These are phyloP conservation scores for Berkeleyomyces rouxiae DNA, from an alignment of 2,329 filamentous ascomycete species.

Conservation along the genomic window DNA sequence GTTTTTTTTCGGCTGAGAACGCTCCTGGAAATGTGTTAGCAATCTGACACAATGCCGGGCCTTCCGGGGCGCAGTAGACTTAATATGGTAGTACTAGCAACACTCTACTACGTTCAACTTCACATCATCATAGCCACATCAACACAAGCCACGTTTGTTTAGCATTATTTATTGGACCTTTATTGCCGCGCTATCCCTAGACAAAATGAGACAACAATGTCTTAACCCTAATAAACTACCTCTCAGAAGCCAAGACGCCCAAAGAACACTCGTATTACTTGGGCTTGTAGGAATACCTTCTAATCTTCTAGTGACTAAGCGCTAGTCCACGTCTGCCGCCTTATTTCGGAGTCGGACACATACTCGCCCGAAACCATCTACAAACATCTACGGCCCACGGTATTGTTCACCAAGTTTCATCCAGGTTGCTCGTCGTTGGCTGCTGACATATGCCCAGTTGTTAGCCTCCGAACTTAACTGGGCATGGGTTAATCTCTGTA, in stretches of 20 bases:
- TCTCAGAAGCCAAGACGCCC: not conserved
- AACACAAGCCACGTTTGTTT: not conserved
- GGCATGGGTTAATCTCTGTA: not conserved
- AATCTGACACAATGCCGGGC: not conserved
- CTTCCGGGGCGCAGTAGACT: not conserved
- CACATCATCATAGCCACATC: not conserved
- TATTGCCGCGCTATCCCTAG: not conserved
- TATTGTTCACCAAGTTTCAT: too few species aligned
- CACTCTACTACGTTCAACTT: not conserved
- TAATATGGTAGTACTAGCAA: not conserved
- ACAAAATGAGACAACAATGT: not conserved
- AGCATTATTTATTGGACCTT: not conserved
- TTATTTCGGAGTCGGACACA: too few species aligned
- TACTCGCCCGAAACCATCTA: too few species aligned
- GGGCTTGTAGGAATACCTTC: not conserved
- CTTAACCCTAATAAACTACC: not conserved
- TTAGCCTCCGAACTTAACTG: not conserved
- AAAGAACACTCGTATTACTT: not conserved
- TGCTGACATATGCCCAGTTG: too few species aligned
- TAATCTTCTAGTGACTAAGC: too few species aligned
- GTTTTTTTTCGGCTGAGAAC: not conserved
- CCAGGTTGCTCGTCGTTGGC: too few species aligned
- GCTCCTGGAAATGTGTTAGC: not conserved
- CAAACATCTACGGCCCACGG: too few species aligned
- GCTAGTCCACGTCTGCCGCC: too few species aligned